Conservation (phyloP, 148 eudicot genomes). For the Suaeda aralocaspica region DNA sequence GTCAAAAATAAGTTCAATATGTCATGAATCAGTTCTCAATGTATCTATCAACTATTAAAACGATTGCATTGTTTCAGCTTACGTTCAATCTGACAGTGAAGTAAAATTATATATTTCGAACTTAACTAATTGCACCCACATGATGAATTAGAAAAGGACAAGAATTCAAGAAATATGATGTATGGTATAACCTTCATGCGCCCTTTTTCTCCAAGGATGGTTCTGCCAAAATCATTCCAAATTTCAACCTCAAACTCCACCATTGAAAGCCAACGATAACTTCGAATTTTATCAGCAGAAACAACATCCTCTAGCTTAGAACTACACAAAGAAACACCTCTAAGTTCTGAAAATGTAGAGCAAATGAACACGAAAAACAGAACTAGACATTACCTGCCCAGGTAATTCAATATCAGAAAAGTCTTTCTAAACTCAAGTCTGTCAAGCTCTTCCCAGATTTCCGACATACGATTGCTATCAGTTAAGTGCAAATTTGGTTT, state of each 20-base stretch:
- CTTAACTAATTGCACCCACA: too few species aligned
- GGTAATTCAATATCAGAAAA: conserved; percentile 56
- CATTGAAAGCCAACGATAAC: conserved; percentile 38
- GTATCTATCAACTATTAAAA: too few species aligned
- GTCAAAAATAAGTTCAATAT: too few species aligned
- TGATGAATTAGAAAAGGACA: not conserved
- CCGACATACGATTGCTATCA: conserved; percentile 17
- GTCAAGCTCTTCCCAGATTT: conserved; percentile 29
- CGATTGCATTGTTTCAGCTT: not conserved
- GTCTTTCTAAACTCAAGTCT: conserved; percentile 57
- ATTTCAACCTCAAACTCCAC: conserved; percentile 40
- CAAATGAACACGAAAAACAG: not conserved
- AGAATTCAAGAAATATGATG: not conserved
- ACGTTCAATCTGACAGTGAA: not conserved
- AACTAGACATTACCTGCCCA: conserved; percentile 43
- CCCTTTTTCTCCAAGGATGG: conserved; percentile 29
- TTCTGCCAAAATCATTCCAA: conserved; percentile 52
- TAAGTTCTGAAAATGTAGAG: not conserved
- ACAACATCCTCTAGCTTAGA: conserved; percentile 42
- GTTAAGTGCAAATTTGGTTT: not conserved
- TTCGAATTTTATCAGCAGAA: conserved; percentile 28
- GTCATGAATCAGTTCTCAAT: not conserved
- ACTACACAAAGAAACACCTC: conserved; percentile 32
- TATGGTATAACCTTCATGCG: conserved; percentile 40
- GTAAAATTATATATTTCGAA: not conserved